A percentile compares a stretch with the other conserved stretches of the same genome.
Evolutionary conservation across 768 basidiomycete species (phyloP).

Genomic region (Rhodocollybia butyracea): DNA sequence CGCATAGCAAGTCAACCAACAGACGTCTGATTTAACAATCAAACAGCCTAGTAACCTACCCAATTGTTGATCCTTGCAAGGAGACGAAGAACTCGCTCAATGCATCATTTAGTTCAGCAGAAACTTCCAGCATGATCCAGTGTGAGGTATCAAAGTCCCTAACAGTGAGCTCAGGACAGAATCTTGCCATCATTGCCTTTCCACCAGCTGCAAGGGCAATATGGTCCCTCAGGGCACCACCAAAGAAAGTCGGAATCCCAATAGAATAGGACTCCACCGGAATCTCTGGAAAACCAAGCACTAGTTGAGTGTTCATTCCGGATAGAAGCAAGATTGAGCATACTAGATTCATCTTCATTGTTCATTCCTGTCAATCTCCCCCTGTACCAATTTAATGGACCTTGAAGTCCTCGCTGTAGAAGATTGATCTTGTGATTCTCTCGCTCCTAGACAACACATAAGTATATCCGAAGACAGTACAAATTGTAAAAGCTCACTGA

Average conservation of each 20-base stretch:
- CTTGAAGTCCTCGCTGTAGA: too few relatives aligned
- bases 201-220: not conserved
- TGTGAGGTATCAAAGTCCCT: not conserved
- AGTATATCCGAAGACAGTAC: not conserved
- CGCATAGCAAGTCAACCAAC: too few relatives aligned
- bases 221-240: not conserved
- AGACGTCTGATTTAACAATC: too few relatives aligned
- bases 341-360: not conserved
- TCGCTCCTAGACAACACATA: not conserved
- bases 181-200: not conserved
- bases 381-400: too few relatives aligned
- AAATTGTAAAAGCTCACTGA: too few relatives aligned
- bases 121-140: not conserved
- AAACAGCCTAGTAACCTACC: too few relatives aligned
- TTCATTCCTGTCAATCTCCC: not conserved
- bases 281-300: not conserved
- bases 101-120: not conserved
- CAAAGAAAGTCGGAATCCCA: not conserved
- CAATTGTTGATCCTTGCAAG: too few relatives aligned
- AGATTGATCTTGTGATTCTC: too few relatives aligned
- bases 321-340: not conserved
- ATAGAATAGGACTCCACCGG: not conserved
- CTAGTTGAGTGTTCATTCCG: not conserved
- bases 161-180: not conserved
- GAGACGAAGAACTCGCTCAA: too few relatives aligned